Evolutionary conservation across 2,329 filamentous ascomycete genomes (phyloP).

Genomic region (Juglanconis sp.): DNA sequence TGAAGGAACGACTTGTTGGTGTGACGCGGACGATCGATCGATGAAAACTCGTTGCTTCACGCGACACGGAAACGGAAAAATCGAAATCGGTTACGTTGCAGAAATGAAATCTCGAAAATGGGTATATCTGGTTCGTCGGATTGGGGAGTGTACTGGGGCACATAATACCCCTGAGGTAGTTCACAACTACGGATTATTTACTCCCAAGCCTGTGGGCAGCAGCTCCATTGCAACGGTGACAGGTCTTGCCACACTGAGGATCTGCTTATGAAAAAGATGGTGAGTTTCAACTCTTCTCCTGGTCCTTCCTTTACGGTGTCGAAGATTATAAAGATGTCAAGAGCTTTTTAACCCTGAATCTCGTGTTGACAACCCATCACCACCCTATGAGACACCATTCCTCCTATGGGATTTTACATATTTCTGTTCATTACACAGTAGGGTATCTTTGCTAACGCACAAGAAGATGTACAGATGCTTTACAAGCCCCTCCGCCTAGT

Average conservation of each 20-base stretch:
- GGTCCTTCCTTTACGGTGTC: constrained; percentile 28
- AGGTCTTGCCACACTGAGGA: not conserved
- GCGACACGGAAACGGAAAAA: not conserved
- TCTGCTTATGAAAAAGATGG: not conserved
- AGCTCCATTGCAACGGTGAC: constrained; percentile 3
- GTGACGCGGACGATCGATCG: constrained; percentile 2
- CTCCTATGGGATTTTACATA: constrained; percentile 19
- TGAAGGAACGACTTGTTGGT: not conserved
- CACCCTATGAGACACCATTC: constrained; percentile 52
- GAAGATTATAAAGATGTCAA: constrained; percentile 55
- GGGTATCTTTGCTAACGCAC: constrained; percentile 39
- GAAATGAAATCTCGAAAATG: not conserved
- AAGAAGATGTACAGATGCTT: constrained; percentile 19
- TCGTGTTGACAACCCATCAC: constrained; percentile 57
- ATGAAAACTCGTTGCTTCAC: constrained; percentile 1
- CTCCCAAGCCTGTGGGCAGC: not conserved
- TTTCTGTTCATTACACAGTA: constrained; percentile 16
- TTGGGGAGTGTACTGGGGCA: constrained; percentile 10
- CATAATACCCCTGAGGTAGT: constrained; percentile 13
- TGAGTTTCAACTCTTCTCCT: constrained; percentile 17
- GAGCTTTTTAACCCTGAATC: constrained; percentile 69
- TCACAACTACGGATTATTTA: constrained; percentile 19
- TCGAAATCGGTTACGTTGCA: constrained; percentile 4
- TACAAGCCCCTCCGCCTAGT: not conserved
- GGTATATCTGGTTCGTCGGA: constrained; percentile 14